Base-by-base conservation (phyloP, 1,284 basidiomycete species). In the Malassezia furfur region DNA sequence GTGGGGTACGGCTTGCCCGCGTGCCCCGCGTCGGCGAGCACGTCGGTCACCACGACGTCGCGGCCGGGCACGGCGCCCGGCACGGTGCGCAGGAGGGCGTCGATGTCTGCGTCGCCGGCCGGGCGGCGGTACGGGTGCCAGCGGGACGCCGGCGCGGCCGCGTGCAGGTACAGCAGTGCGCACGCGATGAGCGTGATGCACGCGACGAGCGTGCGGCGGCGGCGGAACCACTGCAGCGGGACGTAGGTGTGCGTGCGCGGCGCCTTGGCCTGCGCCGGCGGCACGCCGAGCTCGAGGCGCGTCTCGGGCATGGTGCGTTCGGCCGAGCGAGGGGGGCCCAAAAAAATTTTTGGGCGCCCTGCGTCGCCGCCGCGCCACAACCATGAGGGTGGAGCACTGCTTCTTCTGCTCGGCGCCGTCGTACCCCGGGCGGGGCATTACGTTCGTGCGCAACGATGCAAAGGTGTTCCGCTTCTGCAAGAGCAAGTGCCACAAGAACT, bases 331-430 rank as follows among this genome's bases (percentile, higher is more conserved):
- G 30, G 36, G 25, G 22, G 2, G 11, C 5, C 12, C 11, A 5
- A n/a, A n/a, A 3, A 17, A 38, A 49, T 54, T 54, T 54, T 54
- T 49, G 11, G 11, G 25, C 15, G 28, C 28, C 47, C 35, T 11
- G n/a, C 36, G 9, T 2, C 48, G 14, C 46, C 31, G 21, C 31
- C 32, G 12, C 25, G 9, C 48, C 38, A n/a, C 38, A 48, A 54
- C 44, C 22, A 72, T 74, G 70, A 73, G 76, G 60, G 76, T 77
- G 52, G 70, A 76, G 49, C 76, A 76, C 57, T 78, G 78, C 66
- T 78, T 73, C 66, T 78, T 78, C 54, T 96, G 91, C 79, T 93
- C 89, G 50, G 86, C 85, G 60, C 90, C 82, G 74, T 86, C 93
- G 70, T 96, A 96, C 76, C 93, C 91, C 5, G 91, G 91, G 12